Percentiles rank a stretch among this genome's conserved stretches.
phyloP scores from a whole-genome alignment of 164 flowering plant genomes.

The Chimonanthus salicifolius region DNA sequence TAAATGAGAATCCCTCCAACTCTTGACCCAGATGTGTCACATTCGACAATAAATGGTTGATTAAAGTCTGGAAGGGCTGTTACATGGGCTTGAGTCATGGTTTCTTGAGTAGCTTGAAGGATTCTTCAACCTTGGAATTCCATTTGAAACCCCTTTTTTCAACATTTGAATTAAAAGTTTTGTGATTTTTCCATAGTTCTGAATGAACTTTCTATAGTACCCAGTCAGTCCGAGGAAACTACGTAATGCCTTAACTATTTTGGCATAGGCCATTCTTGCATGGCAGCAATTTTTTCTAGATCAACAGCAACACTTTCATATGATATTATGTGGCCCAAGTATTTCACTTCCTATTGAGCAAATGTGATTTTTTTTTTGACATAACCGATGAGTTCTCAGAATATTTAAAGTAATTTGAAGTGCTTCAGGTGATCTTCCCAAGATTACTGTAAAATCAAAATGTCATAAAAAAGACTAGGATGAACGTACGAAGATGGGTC shows the following conservation, averaged over 20 bases:
- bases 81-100: neutral
- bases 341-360: neutral
- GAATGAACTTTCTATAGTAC: neutral
- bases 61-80: neutral
- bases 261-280: conserved; percentile 6
- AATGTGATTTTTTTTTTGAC: neutral
- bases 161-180: neutral
- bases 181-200: neutral
- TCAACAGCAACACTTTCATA: conserved; percentile 1
- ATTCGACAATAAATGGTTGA: neutral
- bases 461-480: no score
- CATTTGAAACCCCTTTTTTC: neutral
- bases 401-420: neutral
- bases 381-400: neutral
- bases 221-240: neutral
- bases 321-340: neutral
- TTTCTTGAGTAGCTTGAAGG: neutral
- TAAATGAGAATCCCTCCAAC: neutral
- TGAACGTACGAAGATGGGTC: no score
- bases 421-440: conserved; percentile 2
- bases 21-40: neutral
- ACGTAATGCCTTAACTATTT: neutral
- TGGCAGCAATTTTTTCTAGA: neutral
- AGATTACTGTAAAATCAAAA: neutral
- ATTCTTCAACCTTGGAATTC: neutral